Evolutionary conservation across 495 filamentous ascomycete genomes (phyloP), one percentile per base, ranked within the genome.

Genomic region (Annulohypoxylon nitens): DNA sequence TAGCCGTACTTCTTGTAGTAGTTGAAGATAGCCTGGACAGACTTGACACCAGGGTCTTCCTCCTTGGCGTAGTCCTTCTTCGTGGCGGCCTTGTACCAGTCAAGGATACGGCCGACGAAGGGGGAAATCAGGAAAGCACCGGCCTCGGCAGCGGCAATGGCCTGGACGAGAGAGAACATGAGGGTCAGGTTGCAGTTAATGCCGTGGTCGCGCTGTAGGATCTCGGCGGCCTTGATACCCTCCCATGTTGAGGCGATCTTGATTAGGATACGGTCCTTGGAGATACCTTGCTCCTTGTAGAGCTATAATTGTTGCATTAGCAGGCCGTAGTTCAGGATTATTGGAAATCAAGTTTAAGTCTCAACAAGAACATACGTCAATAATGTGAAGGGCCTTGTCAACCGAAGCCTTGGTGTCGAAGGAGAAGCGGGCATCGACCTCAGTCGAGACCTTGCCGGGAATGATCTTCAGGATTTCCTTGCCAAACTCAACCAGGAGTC

Each of bases 1-100:
- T 99, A 98, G 78, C 92, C 94, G 83, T 87, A 92, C 88, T 98
- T 99, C 93, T 99, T 99, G 91, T 99, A 99, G 92, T 99, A 99
- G 88, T 99, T 97, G 92, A 92, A 99, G 88, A 99, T 99, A 81
- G 75, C 78, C 89, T 97, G 89, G 77, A 99, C 97, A 76, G 91
- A 94, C 87, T 94, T 91, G 84, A 99, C 96, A 84, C 96, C 96
- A 62, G 96, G 96, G 88, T 99, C 96, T 75, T 98, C 94, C 80
- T 91, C 79, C 76, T 93, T 85, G 78, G 86, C 77, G 89, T 94
- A 99, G 54, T 95, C 91, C 88, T 94, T 96, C 90, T 97, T 97
- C 78, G 92, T 94, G 69, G 91, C 86, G 58, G 93, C 93, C 92
- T 99, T 99, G 91, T 92, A 97, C 95, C 95, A 99, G 85, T 99